Evolutionary conservation across 177 flowering plant species (phyloP), one percentile per base, ranked within the genome.

Genomic region (Vitis hybrid): DNA sequence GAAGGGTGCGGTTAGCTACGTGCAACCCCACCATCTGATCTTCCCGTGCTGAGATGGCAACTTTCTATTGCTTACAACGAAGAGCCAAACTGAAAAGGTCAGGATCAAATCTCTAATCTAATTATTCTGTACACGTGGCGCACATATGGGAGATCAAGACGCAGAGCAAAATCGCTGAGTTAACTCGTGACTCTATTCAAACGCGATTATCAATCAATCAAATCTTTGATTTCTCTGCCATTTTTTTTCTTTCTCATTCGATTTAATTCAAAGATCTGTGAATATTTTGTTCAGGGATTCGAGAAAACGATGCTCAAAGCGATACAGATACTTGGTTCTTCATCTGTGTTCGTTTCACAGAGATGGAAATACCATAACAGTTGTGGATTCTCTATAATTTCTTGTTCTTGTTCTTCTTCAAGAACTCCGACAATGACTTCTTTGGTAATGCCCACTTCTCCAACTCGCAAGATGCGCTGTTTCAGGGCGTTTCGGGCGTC

Each of bases 271-370:
- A 39, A 39, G 48, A 39, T 39, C 48, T 39, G 48, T 6, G 48
- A 39, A 39, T 39, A 39, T 39, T 39, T 39, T 23, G 39, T 62
- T 11, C 65, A 62, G 65, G 18, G 48, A 11, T 3, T 15, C 45
- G 15, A 6, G 32, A 13, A 56, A 51, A 72, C 13, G 81, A 86
- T 90, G 92, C 83, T 85, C 13, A 86, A 83, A 79, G 85, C 87
- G 4, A 68, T 87, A 61, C 91, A 87, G 55, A 67, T 80, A 30
- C 54, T 91, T 54, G 81, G 80, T 14, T 78, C 76, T 11, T 77
- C 85, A 11, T 74, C 81, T 59, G 86, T 82, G 57, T 71, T 76
- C 26, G 65, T 69, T 39, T 80, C 85, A 3, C 82, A 69, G 39
- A 72, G 76, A 71, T 82, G 79, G 78, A 82, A 72, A 73, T 75